A percentile compares a stretch with the other conserved stretches of the same genome.
phyloP scores from a whole-genome alignment of 768 basidiomycete species.

The Nidula microcarpa region DNA sequence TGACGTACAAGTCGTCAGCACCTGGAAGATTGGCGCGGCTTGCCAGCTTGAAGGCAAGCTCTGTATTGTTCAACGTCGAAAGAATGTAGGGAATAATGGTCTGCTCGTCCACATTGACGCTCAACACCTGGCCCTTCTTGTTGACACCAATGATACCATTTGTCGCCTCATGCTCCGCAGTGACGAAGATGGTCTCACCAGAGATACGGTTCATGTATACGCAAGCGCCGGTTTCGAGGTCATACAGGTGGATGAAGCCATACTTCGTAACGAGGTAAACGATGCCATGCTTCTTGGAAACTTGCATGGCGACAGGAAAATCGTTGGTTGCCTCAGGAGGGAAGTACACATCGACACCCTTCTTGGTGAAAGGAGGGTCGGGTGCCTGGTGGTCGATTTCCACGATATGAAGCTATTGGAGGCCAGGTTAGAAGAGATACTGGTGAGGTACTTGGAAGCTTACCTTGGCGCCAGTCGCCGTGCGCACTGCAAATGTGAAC shows the following conservation, averaged over 20 bases:
- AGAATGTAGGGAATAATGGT: conserved; percentile 95
- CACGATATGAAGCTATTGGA: conserved; percentile 85
- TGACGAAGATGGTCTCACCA: conserved; percentile 98
- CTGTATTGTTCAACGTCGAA: conserved; percentile 91
- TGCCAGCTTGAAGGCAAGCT: conserved; percentile 96
- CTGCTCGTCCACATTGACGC: conserved; percentile 94
- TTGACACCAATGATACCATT: conserved; percentile 99
- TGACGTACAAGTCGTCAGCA: conserved; percentile 93
- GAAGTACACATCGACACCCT: conserved; percentile 98
- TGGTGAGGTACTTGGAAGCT: conserved; percentile 11
- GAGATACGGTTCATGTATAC: conserved; percentile 99
- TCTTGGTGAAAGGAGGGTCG: conserved; percentile 92
- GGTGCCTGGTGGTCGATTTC: conserved; percentile 96
- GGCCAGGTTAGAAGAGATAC: neutral
- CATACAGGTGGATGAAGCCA: conserved; percentile 99
- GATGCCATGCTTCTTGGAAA: conserved; percentile 95
- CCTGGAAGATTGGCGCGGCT: conserved; percentile 95
- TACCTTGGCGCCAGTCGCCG: conserved; percentile 97
- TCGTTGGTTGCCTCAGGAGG: conserved; percentile 97
- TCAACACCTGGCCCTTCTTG: conserved; percentile 98
- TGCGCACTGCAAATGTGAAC: conserved; percentile 93
- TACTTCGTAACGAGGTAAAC: conserved; percentile 98
- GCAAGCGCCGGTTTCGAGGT: conserved; percentile 94
- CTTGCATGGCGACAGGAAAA: conserved; percentile 99
- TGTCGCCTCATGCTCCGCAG: conserved; percentile 90